These are phyloP conservation scores for Plasmopara halstedii DNA, from an alignment of 352 stramenopile genomes.

Conservation along the genomic window DNA sequence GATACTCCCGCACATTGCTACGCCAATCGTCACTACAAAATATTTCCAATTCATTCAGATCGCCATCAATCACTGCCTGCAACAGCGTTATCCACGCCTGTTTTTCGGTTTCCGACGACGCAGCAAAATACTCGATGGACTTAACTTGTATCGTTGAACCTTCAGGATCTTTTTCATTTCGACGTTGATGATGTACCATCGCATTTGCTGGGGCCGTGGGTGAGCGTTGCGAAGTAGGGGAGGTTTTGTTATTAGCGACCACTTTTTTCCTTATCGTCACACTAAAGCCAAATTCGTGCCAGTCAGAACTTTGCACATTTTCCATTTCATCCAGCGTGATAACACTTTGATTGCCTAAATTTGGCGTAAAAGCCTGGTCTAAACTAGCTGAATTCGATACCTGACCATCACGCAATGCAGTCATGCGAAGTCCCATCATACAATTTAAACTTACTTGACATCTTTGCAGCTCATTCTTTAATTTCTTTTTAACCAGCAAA, in stretches of 20 bases:
- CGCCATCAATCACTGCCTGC: constrained; percentile 67
- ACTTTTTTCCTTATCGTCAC: constrained; percentile 62
- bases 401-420: constrained; percentile 40
- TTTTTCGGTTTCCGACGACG: constrained; percentile 52
- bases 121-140: constrained; percentile 71
- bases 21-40: constrained; percentile 86
- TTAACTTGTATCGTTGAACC: constrained; percentile 21
- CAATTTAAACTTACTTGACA: constrained; percentile 75
- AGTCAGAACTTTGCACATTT: constrained; percentile 55
- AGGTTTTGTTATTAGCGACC: constrained; percentile 10
- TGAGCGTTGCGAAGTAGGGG: constrained; percentile 7
- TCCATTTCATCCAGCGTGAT: constrained; percentile 82
- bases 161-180: constrained; percentile 23
- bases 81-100: constrained; percentile 63
- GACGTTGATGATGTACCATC: constrained; percentile 29
- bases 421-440: constrained; percentile 82
- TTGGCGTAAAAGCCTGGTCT: constrained; percentile 48
- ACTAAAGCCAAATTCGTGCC: constrained; percentile 66
- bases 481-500: constrained; percentile 64
- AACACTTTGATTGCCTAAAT: constrained; percentile 52
- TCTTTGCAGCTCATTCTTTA: constrained; percentile 68
- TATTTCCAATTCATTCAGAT: constrained; percentile 77
- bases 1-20: constrained; percentile 82
- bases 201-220: constrained; percentile 13
- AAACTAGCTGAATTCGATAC: constrained; percentile 12